Percentiles rank a stretch among this genome's conserved stretches.
These are phyloP conservation scores for Chaetoscypha palmicola DNA, from an alignment of 2,329 filamentous ascomycete genomes.

Conservation along the genomic window DNA sequence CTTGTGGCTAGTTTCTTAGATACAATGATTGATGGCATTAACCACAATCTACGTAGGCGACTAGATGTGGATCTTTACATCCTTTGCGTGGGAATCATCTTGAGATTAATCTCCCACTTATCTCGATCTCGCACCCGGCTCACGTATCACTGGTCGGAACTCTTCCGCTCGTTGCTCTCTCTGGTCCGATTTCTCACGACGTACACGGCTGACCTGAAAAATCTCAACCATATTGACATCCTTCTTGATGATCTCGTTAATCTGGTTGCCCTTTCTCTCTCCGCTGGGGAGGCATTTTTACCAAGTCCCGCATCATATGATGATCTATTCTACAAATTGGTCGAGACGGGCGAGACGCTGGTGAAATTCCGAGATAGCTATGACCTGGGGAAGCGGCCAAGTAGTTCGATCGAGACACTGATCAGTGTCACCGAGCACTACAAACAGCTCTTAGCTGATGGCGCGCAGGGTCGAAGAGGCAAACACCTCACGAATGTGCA, in stretches of 20 bases:
- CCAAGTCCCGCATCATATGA: conserved; percentile 85
- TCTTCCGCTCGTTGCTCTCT: conserved; percentile 83
- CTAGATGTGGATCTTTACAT: conserved; percentile 82
- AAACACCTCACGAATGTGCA: conserved; percentile 74
- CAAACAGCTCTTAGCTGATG: conserved; percentile 66
- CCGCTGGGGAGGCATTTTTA: conserved; percentile 82
- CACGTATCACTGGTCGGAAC: conserved; percentile 87
- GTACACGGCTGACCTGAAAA: conserved; percentile 71
- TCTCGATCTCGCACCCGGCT: conserved; percentile 76
- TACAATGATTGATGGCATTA: conserved; percentile 82
- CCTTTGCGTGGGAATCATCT: conserved; percentile 71
- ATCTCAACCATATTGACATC: conserved; percentile 59
- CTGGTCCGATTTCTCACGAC: conserved; percentile 86
- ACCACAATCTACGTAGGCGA: conserved; percentile 82
- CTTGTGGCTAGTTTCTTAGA: conserved; percentile 75
- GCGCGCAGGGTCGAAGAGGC: conserved; percentile 42
- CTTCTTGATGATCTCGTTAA: conserved; percentile 75
- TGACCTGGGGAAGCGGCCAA: conserved; percentile 46
- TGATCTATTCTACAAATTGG: conserved; percentile 96
- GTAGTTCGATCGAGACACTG: conserved; percentile 74
- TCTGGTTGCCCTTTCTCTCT: conserved; percentile 75
- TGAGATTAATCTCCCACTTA: conserved; percentile 77
- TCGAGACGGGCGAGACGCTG: conserved; percentile 81
- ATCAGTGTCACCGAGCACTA: conserved; percentile 82
- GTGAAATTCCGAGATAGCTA: conserved; percentile 77